Base-by-base conservation (phyloP, 805 yeast species). In the Grigorovia yakushimaensis region DNA sequence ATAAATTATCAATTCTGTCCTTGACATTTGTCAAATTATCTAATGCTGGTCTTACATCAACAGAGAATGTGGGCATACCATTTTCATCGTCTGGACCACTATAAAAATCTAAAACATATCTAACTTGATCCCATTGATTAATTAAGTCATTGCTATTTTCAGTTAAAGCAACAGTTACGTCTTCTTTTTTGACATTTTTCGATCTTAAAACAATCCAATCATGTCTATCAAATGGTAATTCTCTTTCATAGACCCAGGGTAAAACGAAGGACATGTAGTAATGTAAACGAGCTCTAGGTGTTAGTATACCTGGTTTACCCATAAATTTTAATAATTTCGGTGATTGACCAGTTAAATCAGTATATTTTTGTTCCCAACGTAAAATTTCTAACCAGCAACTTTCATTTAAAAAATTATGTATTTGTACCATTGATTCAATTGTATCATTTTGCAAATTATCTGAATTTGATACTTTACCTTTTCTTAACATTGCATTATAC, bases 341-440 rank as follows among this genome's bases (percentile, higher is more conserved):
- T 52, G 73, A 78, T 20, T 73, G 67, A 27, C 73, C 67, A 5
- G 82, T 70, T 51, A 68, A 58, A 39, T 67, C 67, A 3, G 86
- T 76, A 64, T 89, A 76, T 47, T 81, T 80, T 51, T 73, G 65
- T 68, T 93, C 99, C 99, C 99, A 93, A 49, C 82, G 77, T 52
- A 88, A 70, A 47, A 93, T 88, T 63, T 93, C 96, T 50, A 78
- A 78, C 99, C 99, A 93, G 10, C 97, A 97, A 13, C 96, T 96
- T 64, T 93, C 99, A 65, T 93, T 93, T 53, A 93, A 68, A 60
- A 89, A 93, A 66, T 93, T 93, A 67, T 93, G 99, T 42, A 93
- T 95, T 54, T 84, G 91, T 22, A 93, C 98, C 99, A 93, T 93
- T 42, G 86, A 77, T 56, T 87, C 96, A 3, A 93, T 97, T 1